A percentile compares a stretch with the other conserved stretches of the same genome.
Evolutionary conservation across 192 early-diverging fungal species (phyloP).

Genomic region (Mortierella antarctica): DNA sequence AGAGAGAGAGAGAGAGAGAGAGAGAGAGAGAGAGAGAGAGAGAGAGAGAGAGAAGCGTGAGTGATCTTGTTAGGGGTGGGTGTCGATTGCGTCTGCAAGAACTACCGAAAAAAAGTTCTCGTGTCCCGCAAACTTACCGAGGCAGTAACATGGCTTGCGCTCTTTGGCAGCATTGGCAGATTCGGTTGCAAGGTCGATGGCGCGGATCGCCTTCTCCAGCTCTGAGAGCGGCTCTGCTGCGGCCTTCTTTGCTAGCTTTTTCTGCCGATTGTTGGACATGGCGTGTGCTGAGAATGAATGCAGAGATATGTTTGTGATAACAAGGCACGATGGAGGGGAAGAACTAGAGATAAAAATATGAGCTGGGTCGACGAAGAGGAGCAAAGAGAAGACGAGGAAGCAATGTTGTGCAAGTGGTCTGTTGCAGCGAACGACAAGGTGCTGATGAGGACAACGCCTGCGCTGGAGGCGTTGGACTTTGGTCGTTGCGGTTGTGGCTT

Average conservation of each 20-base stretch:
- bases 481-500: no score
- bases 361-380: not conserved
- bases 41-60: not conserved
- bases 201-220: conserved; percentile 58
- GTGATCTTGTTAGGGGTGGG: not conserved
- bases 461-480: no score
- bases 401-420: no score
- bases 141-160: conserved; percentile 60
- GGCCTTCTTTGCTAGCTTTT: conserved; percentile 57
- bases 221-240: conserved; percentile 55
- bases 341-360: not conserved
- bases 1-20: not conserved
- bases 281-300: not conserved
- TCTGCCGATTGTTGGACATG: conserved; percentile 54
- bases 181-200: conserved; percentile 60
- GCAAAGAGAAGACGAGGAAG: not conserved
- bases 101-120: not conserved
- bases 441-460: no score
- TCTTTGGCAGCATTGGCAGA: conserved; percentile 53
- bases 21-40: not conserved
- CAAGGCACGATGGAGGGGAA: not conserved
- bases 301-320: not conserved
- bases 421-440: no score
- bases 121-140: conserved; percentile 39
- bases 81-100: not conserved